A percentile compares a stretch with the other conserved stretches of the same genome.
phyloP scores from a whole-genome alignment of 495 filamentous ascomycete genomes.

The Cercophora sp. region DNA sequence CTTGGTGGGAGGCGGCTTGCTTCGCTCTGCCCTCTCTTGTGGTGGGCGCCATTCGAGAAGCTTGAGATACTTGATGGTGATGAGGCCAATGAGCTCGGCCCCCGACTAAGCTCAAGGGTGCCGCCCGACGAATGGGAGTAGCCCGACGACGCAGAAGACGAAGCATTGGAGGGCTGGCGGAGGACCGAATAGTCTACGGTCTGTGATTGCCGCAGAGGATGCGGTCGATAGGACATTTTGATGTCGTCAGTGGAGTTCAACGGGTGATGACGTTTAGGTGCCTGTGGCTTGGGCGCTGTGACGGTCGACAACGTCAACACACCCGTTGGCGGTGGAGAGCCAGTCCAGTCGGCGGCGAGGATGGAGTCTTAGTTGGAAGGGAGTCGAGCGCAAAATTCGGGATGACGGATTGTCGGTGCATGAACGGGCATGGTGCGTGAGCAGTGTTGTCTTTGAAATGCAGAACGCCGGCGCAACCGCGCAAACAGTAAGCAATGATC shows the following conservation, averaged over 20 bases:
- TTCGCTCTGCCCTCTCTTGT: slow-evolving; percentile 78
- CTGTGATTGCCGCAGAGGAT: slow-evolving; percentile 60
- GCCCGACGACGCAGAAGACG: slow-evolving; percentile 67
- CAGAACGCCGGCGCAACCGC: slow-evolving; percentile 11
- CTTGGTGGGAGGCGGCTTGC: slow-evolving; percentile 45
- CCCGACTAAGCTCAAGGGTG: slow-evolving; percentile 63
- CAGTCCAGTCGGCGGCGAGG: too few species aligned
- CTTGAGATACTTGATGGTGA: slow-evolving; percentile 63
- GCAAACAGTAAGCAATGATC: slow-evolving; percentile 9
- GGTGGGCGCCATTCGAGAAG: slow-evolving; percentile 59
- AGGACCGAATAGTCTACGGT: slow-evolving; percentile 59
- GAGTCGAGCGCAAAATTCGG: background rate
- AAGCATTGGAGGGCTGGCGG: slow-evolving; percentile 74
- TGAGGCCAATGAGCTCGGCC: slow-evolving; percentile 71
- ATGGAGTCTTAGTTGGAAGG: background rate
- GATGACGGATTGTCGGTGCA: too few species aligned
- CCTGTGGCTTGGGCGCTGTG: too few species aligned
- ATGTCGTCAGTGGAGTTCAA: slow-evolving; percentile 12
- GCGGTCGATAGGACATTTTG: slow-evolving; percentile 50
- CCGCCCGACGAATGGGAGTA: slow-evolving; percentile 67
- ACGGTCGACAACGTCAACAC: too few species aligned
- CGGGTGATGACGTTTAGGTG: too few species aligned
- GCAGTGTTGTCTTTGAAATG: slow-evolving; percentile 6
- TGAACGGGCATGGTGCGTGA: slow-evolving; percentile 11
- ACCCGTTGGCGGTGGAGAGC: too few species aligned